Evolutionary conservation across 177 flowering plant species (phyloP).

Genomic region (Vitis hybrid): DNA sequence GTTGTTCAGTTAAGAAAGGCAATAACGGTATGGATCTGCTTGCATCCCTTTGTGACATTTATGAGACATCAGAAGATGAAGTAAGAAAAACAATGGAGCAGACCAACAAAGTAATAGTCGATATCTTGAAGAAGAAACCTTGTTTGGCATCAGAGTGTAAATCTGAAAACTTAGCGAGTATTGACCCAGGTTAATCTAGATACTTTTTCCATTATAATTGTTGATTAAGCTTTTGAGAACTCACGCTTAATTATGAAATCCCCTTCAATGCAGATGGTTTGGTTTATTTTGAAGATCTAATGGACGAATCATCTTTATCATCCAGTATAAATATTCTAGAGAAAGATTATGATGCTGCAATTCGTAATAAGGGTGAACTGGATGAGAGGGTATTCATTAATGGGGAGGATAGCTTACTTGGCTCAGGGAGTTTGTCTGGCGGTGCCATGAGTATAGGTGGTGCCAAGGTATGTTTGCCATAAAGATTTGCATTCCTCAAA

Average conservation of each 20-base stretch:
- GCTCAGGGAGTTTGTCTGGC: slow-evolving; percentile 80
- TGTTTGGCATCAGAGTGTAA: slow-evolving; percentile 59
- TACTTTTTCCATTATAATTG: slow-evolving; percentile 1
- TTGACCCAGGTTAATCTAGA: slow-evolving; percentile 56
- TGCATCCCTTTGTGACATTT: slow-evolving; percentile 77
- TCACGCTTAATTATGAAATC: not conserved
- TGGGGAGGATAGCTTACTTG: slow-evolving; percentile 86
- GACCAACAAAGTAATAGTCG: slow-evolving; percentile 63
- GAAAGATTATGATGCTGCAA: slow-evolving; percentile 75
- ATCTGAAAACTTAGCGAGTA: slow-evolving; percentile 47
- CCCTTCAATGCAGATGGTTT: slow-evolving; percentile 70
- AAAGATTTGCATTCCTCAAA: not conserved
- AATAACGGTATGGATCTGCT: slow-evolving; percentile 68
- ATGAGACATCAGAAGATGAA: slow-evolving; percentile 89
- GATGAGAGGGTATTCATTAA: slow-evolving; percentile 84
- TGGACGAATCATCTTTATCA: slow-evolving; percentile 68
- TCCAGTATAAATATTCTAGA: slow-evolving; percentile 59
- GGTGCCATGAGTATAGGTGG: slow-evolving; percentile 60
- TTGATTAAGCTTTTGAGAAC: not conserved
- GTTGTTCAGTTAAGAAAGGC: slow-evolving; percentile 61
- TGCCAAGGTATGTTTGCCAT: slow-evolving; percentile 53
- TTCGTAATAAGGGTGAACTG: slow-evolving; percentile 61
- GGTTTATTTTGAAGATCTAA: slow-evolving; percentile 69
- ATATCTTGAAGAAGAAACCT: slow-evolving; percentile 64
- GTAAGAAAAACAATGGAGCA: slow-evolving; percentile 68